Evolutionary conservation across 441 rosid species (phyloP), one percentile per base, ranked within the genome.

Genomic region (Corymbia citriodora): DNA sequence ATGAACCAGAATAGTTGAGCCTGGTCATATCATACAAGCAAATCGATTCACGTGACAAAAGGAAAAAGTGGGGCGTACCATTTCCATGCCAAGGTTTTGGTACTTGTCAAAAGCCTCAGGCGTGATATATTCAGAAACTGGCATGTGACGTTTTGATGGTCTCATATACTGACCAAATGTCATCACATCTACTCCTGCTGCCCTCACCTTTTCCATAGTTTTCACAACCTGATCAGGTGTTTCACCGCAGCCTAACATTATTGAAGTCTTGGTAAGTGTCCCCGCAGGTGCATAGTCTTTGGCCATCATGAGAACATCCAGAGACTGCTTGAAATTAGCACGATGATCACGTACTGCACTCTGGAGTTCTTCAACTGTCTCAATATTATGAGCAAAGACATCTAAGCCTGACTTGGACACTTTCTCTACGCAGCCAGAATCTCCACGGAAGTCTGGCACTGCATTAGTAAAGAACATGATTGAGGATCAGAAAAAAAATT

Each of bases 91-190:
- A 89, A 97, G 95, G 87, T 90, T 89, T 91, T 93, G 96, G 90
- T 98, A 98, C 91, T 94, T 96, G 90, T 97, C 98, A 90, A 97
- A 97, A 88, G 99, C 99, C 89, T 96, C 97, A 21, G 99, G 99
- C 3, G 99, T 96, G 88, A 97, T 95, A 92, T 97, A 98, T 92
- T 97, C 99, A 91, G 98, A 96, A 27, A 97, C 99, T 0, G 98
- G 98, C 99, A 97, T 98, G 91, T 97, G 99, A 65, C 99, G 98
- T 93, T 97, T 98, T 40, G 99, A 97, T 2, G 99, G 99, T 92
- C 99, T 95, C 99, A 98, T 98, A 88, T 97, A 98, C 82, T 98
- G 99, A 48, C 99, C 99, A 88, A 98, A 97, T 15, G 99, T 98
- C 95, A 98, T 97, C 25, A 97, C 99, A 89, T 97, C 99, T 89